Evolutionary conservation across 2,329 filamentous ascomycete species (phyloP).

Genomic region (Penicillium italicum): DNA sequence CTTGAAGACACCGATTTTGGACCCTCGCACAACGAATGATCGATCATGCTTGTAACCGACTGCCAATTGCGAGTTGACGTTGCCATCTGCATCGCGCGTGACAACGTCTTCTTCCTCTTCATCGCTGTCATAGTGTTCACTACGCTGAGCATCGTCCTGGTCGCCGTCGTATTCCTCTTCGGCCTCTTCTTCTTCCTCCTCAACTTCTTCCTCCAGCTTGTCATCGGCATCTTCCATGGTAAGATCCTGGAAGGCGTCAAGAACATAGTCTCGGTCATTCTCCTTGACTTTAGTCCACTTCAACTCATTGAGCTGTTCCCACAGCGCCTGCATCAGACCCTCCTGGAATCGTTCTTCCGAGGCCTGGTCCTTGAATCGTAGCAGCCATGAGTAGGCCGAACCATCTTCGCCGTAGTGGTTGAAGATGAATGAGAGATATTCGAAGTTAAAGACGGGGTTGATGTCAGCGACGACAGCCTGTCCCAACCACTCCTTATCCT

Average conservation of each 20-base stretch:
- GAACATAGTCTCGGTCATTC: slow-evolving; percentile 86
- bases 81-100: slow-evolving; percentile 67
- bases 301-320: slow-evolving; percentile 90
- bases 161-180: slow-evolving; percentile 61
- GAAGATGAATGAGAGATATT: slow-evolving; percentile 98
- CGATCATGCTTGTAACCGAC: slow-evolving; percentile 97
- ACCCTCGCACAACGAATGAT: slow-evolving; percentile 93
- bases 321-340: slow-evolving; percentile 89
- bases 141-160: slow-evolving; percentile 62
- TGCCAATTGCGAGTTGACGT: slow-evolving; percentile 88
- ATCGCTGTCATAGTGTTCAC: slow-evolving; percentile 70
- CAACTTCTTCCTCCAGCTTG: slow-evolving; percentile 54
- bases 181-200: slow-evolving; percentile 52
- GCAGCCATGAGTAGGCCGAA: slow-evolving; percentile 89
- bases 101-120: slow-evolving; percentile 77
- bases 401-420: slow-evolving; percentile 90
- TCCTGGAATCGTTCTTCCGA: slow-evolving; percentile 85
- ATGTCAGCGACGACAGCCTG: slow-evolving; percentile 84
- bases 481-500: slow-evolving; percentile 78
- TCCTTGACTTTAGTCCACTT: slow-evolving; percentile 95
- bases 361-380: slow-evolving; percentile 82
- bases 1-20: slow-evolving; percentile 98
- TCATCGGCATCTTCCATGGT: slow-evolving; percentile 77
- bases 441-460: slow-evolving; percentile 98
- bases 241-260: slow-evolving; percentile 92